Conservation (phyloP, 2,329 filamentous ascomycete species). For the Cadophora luteo-olivacea region DNA sequence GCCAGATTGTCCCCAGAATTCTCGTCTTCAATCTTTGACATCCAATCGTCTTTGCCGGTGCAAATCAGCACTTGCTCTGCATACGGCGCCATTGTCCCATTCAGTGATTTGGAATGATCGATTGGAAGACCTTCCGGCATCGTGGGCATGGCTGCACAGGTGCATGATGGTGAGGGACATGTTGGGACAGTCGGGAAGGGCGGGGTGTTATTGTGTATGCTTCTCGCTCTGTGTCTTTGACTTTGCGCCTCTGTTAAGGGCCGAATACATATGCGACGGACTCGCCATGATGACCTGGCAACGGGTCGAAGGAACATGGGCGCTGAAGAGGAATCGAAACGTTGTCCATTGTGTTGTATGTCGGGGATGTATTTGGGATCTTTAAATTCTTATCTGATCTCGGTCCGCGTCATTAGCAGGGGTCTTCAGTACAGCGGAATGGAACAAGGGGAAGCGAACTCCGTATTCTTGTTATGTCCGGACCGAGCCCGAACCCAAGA, state of each 20-base stretch:
- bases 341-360: slow-evolving; percentile 5
- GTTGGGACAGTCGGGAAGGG: slow-evolving; percentile 40
- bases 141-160: slow-evolving; percentile 70
- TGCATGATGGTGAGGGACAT: slow-evolving; percentile 80
- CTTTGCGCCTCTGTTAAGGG: background rate
- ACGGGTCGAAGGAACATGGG: slow-evolving; percentile 36
- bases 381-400: slow-evolving; percentile 5
- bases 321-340: slow-evolving; percentile 1
- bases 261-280: background rate
- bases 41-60: slow-evolving; percentile 82
- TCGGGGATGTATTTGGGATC: too few relatives aligned
- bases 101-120: slow-evolving; percentile 72
- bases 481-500: background rate
- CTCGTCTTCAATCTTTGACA: slow-evolving; percentile 84
- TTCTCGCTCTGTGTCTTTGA: background rate
- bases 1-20: slow-evolving; percentile 70
- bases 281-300: slow-evolving; percentile 31
- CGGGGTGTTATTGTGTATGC: slow-evolving; percentile 22
- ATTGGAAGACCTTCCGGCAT: slow-evolving; percentile 75
- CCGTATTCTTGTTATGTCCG: slow-evolving; percentile 8
- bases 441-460: slow-evolving; percentile 7
- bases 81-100: slow-evolving; percentile 80
- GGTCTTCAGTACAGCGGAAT: background rate
- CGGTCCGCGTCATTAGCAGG: slow-evolving; percentile 11
- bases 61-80: slow-evolving; percentile 84